phyloP scores from a whole-genome alignment of 2,329 filamentous ascomycete species.

The Fusarium virguliforme region DNA sequence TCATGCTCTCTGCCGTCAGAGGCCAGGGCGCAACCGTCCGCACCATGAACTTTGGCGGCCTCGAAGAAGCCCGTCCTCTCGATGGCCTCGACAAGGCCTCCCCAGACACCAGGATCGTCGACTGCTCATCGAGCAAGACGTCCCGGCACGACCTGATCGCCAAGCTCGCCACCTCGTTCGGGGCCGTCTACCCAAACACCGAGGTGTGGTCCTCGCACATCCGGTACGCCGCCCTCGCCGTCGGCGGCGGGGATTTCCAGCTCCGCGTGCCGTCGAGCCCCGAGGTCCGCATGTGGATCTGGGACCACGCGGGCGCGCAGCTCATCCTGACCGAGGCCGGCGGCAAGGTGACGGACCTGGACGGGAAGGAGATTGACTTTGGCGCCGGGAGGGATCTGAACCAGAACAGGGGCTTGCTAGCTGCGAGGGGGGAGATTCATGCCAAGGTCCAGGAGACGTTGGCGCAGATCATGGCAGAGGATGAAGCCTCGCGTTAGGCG shows the following conservation, averaged over 20 bases:
- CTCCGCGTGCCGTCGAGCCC: constrained; percentile 52
- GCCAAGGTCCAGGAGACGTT: constrained; percentile 56
- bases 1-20: constrained; percentile 56
- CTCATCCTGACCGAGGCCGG: constrained; percentile 70
- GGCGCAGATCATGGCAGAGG: constrained; percentile 43
- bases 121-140: constrained; percentile 54
- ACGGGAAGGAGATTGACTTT: constrained; percentile 57
- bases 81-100: constrained; percentile 41
- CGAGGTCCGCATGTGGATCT: constrained; percentile 53
- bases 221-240: constrained; percentile 57
- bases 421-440: constrained; percentile 64
- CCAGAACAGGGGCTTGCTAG: constrained; percentile 58
- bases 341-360: constrained; percentile 67
- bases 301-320: constrained; percentile 74
- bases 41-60: constrained; percentile 42
- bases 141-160: constrained; percentile 54
- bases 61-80: constrained; percentile 44
- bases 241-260: constrained; percentile 57
- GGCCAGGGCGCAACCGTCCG: constrained; percentile 54
- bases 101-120: constrained; percentile 55
- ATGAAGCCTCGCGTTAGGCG: constrained; percentile 26
- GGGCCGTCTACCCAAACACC: constrained; percentile 56
- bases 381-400: constrained; percentile 55
- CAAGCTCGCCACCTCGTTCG: constrained; percentile 51
- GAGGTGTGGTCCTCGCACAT: constrained; percentile 61